Evolutionary conservation across 2,329 filamentous ascomycete genomes (phyloP).

Genomic region (Colletotrichum spinosum): DNA sequence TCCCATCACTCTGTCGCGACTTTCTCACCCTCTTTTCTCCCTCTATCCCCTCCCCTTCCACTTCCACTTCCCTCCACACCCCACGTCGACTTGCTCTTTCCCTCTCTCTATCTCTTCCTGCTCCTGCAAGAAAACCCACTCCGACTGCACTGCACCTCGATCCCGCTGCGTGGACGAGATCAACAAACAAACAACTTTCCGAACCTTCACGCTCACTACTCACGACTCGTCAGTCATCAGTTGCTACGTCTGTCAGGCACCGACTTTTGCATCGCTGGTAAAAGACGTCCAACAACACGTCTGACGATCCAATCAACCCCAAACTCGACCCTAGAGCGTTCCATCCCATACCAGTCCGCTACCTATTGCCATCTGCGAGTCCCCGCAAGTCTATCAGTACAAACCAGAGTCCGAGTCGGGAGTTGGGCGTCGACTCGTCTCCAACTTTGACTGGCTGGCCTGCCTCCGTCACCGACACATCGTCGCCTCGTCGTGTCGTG

Average conservation of each 20-base stretch:
- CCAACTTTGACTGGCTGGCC: neutral
- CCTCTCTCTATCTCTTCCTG: slow-evolving; percentile 23
- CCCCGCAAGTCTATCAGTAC: too few species aligned
- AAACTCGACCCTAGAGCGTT: too few species aligned
- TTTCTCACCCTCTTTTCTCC: slow-evolving; percentile 33
- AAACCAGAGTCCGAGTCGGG: neutral
- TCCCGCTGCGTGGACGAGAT: slow-evolving; percentile 34
- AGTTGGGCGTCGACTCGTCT: slow-evolving; percentile 5
- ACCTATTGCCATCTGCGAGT: too few species aligned
- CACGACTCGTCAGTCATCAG: neutral
- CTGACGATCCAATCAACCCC: too few species aligned
- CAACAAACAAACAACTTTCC: slow-evolving; percentile 30
- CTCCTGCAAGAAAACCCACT: slow-evolving; percentile 14
- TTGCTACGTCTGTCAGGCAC: slow-evolving; percentile 27
- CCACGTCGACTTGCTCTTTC: slow-evolving; percentile 16
- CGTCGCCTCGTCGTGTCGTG: too few species aligned
- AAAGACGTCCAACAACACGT: too few species aligned
- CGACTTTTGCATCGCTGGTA: slow-evolving; percentile 7
- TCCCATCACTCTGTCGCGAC: slow-evolving; percentile 26
- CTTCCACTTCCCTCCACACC: slow-evolving; percentile 11
- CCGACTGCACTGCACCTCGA: slow-evolving; percentile 10
- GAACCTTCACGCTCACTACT: slow-evolving; percentile 26
- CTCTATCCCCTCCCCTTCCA: slow-evolving; percentile 23
- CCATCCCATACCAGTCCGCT: too few species aligned
- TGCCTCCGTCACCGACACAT: too few species aligned